Base-by-base conservation (phyloP, 106 monocot species). In the Hemerocallis citrina region DNA sequence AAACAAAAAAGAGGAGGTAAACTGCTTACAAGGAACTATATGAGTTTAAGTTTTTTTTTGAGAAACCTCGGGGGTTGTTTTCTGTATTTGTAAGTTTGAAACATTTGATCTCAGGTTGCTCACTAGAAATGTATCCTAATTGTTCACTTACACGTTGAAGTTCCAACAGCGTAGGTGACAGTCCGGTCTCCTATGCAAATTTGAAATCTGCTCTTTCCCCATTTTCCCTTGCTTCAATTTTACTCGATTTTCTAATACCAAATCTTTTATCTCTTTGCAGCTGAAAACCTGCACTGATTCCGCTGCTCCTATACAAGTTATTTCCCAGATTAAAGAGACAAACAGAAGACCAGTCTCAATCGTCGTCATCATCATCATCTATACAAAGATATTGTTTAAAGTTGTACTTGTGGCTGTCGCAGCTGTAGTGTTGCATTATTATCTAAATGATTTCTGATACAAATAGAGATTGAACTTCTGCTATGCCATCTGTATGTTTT, bases 391-490 rank as follows among this genome's bases (percentile, higher is more conserved):
- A 25, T 5, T 59, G 20, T 33, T 59, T 20, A 59, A 59, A 59
- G 59, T 40, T 39, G 28, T 59, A 40, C 34, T 59, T 59, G 59
- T 59, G 8, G 59, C 38, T n/a, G 24, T 40, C 7, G 59, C 39
- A 39, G 59, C 59, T 6, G 22, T 59, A 24, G 21, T 4, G 5
- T 59, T 3, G 3, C 39, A 39, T 39, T 59, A 24, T 40, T 40
- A 23, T 0, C 24, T 40, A 59, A 59, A 59, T 13, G 59, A 59
- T 40, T 10, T 7, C 0, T 59, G n/a, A n/a, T n/a, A n/a, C n/a
- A n/a, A n/a, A n/a, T n/a, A n/a, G n/a, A n/a, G 59, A 59, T 1
- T 13, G 2, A 17, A 3, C 9, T 27, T 25, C 47, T 29, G 54
- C 15, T 54, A 32, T 31, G 31, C 31, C 31, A 14, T 32, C 32